Evolutionary conservation across 805 yeast species (phyloP).

Genomic region (Suhomyces xylopsoci): DNA sequence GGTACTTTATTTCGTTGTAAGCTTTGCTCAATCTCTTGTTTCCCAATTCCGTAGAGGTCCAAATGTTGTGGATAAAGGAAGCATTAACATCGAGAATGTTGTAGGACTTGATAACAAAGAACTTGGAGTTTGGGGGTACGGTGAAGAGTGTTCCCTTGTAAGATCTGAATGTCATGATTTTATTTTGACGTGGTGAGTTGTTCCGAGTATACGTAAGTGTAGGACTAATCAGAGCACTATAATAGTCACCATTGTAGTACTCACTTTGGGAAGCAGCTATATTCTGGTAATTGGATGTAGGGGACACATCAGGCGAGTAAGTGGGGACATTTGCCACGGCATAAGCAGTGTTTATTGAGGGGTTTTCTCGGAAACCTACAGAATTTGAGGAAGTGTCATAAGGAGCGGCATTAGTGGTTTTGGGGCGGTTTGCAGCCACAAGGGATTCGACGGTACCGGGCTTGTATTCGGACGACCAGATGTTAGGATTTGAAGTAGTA

Average conservation of each 20-base stretch:
- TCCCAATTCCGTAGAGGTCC: constrained; percentile 62
- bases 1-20: constrained; percentile 19
- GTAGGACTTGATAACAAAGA: constrained; percentile 56
- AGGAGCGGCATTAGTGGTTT: neutral
- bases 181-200: neutral
- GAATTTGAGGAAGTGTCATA: neutral
- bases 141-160: constrained; percentile 15
- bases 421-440: neutral
- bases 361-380: neutral
- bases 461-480: neutral
- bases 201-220: neutral
- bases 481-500: neutral
- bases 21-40: constrained; percentile 51
- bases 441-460: neutral
- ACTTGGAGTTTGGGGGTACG: constrained; percentile 23
- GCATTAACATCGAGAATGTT: constrained; percentile 47
- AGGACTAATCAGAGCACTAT: neutral
- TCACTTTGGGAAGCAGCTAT: neutral
- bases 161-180: constrained; percentile 7
- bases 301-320: neutral
- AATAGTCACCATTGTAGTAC: neutral
- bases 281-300: neutral
- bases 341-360: neutral
- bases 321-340: neutral
- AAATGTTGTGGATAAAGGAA: constrained; percentile 47